Evolutionary conservation across 192 early-diverging fungal genomes (phyloP).

Genomic region (Podila verticillata): DNA sequence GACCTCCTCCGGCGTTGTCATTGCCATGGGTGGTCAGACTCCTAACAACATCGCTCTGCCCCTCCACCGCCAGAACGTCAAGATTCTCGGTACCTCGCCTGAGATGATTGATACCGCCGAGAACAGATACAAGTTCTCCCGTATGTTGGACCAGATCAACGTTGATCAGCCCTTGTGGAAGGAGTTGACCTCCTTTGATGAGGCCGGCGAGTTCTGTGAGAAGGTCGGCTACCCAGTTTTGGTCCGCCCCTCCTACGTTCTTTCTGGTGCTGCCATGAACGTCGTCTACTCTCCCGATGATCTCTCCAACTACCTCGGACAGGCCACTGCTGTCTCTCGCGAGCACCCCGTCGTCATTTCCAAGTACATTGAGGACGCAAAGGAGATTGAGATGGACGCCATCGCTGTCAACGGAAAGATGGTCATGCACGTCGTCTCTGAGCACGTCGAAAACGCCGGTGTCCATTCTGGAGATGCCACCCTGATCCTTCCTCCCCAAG

Average conservation of each 20-base stretch:
- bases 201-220: conserved; percentile 87
- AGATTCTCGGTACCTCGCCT: conserved; percentile 94
- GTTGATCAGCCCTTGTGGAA: conserved; percentile 99
- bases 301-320: conserved; percentile 83
- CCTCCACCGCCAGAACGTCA: conserved; percentile 89
- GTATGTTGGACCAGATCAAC: conserved; percentile 94
- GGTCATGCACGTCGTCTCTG: conserved; percentile 93
- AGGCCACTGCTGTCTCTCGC: conserved; percentile 92
- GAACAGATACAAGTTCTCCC: conserved; percentile 98
- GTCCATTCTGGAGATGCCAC: conserved; percentile 99
- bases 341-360: conserved; percentile 97
- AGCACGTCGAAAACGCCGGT: conserved; percentile 99
- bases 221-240: conserved; percentile 95
- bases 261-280: conserved; percentile 99
- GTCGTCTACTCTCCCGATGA: conserved; percentile 89
- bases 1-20: conserved; percentile 84
- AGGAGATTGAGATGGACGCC: conserved; percentile 99
- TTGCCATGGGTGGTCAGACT: conserved; percentile 97
- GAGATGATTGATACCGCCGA: conserved; percentile 98
- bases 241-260: conserved; percentile 97
- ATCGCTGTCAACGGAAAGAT: conserved; percentile 94
- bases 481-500: conserved; percentile 93
- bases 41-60: conserved; percentile 98
- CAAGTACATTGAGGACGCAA: conserved; percentile 98
- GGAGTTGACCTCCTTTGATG: conserved; percentile 89